Evolutionary conservation across 306 rosid genomes (phyloP).

Genomic region (Hippophae gyantsensis): DNA sequence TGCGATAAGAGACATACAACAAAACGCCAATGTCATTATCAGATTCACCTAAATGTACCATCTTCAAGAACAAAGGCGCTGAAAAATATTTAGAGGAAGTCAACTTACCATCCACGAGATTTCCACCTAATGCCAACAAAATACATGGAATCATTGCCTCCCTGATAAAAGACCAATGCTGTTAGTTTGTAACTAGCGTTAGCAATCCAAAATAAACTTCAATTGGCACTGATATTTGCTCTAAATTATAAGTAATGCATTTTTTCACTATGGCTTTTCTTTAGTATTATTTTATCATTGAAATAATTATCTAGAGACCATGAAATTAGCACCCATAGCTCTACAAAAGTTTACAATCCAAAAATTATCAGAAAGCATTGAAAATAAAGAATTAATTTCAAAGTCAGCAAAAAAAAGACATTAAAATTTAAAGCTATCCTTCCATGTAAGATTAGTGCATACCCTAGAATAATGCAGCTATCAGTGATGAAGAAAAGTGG

Average conservation of each 20-base stretch:
- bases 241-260: too few species aligned
- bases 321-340: too few species aligned
- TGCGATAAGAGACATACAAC: slow-evolving; percentile 23
- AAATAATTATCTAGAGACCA: too few species aligned
- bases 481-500: slow-evolving; percentile 90
- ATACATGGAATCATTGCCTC: slow-evolving; percentile 99
- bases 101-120: slow-evolving; percentile 65
- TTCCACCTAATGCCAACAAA: slow-evolving; percentile 93
- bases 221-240: neutral
- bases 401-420: too few species aligned
- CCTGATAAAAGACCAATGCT: slow-evolving; percentile 43
- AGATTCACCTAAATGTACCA: slow-evolving; percentile 1
- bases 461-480: slow-evolving; percentile 98
- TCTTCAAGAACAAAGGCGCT: too few species aligned
- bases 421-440: too few species aligned
- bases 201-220: neutral
- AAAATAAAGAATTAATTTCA: too few species aligned
- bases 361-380: too few species aligned
- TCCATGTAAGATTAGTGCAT: slow-evolving; percentile 21
- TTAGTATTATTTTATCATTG: too few species aligned
- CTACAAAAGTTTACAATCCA: too few species aligned
- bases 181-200: slow-evolving; percentile 16
- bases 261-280: too few species aligned
- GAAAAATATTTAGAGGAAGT: neutral
- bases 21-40: neutral